These are phyloP conservation scores for Flaveria floridana DNA, from an alignment of 140 eudicot species.

Conservation along the genomic window DNA sequence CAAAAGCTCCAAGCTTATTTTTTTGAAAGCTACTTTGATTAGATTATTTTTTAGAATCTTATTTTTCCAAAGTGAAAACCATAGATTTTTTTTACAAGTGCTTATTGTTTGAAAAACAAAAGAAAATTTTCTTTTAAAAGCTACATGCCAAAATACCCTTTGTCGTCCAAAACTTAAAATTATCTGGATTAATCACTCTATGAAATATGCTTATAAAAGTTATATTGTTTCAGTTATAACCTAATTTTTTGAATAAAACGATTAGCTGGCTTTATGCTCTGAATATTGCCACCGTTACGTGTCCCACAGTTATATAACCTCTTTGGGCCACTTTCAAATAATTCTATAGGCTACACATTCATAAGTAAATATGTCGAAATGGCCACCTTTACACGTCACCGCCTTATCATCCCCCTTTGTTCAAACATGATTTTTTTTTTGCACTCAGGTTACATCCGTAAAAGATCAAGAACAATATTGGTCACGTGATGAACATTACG, in stretches of 20 bases:
- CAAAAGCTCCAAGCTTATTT: no score
- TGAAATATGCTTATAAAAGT: no score
- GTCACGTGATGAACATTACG: conserved; percentile 51
- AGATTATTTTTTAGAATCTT: no score
- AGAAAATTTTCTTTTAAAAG: no score
- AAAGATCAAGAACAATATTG: conserved; percentile 92
- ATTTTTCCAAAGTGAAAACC: no score
- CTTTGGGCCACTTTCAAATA: not conserved
- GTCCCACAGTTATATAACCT: no score
- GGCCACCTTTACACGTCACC: not conserved
- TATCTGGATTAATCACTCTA: no score
- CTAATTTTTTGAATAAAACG: not conserved
- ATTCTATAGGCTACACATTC: not conserved
- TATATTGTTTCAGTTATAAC: not conserved
- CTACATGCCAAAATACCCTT: no score
- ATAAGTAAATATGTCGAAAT: not conserved
- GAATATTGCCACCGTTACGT: not conserved
- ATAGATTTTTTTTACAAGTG: no score
- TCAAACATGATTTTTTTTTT: conserved; percentile 13
- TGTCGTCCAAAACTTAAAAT: no score
- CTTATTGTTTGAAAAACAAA: no score
- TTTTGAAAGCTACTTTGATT: no score
- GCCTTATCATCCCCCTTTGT: not conserved
- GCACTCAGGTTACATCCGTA: conserved; percentile 61
- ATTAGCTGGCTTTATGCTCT: not conserved